Conservation (phyloP, 148 eudicot genomes). For the Nyssa sinensis region DNA sequence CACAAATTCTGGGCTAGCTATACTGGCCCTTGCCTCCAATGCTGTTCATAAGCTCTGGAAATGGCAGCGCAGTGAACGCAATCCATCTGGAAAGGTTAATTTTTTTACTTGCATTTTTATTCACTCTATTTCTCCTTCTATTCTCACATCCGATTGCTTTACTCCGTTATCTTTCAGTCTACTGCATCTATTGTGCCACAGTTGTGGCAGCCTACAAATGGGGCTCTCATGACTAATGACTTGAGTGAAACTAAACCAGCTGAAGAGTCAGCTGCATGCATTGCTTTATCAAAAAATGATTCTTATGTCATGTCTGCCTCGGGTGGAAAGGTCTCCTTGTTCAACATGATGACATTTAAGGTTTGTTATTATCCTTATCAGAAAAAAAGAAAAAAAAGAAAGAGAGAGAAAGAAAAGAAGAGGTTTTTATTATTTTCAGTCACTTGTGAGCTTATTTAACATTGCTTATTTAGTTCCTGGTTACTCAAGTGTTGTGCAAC, state of each 20-base stretch:
- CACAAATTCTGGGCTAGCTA: slow-evolving; percentile 59
- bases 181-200: slow-evolving; percentile 49
- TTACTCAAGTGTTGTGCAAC: background rate
- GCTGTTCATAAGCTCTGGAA: slow-evolving; percentile 72
- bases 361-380: slow-evolving; percentile 19
- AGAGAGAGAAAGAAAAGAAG: too few species aligned
- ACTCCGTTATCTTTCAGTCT: slow-evolving; percentile 32
- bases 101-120: background rate
- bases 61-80: slow-evolving; percentile 62
- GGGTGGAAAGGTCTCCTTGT: slow-evolving; percentile 60
- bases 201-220: slow-evolving; percentile 56
- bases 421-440: too few species aligned
- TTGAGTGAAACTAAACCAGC: slow-evolving; percentile 35
- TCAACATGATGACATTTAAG: slow-evolving; percentile 71
- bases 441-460: background rate
- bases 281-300: slow-evolving; percentile 61
- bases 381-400: too few species aligned
- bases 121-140: background rate
- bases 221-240: slow-evolving; percentile 51
- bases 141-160: slow-evolving; percentile 2
- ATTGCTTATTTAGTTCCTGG: slow-evolving; percentile 1
- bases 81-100: slow-evolving; percentile 45
- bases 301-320: slow-evolving; percentile 71
- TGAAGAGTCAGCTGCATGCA: slow-evolving; percentile 51
- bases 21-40: slow-evolving; percentile 56